Conservation (phyloP, 2,329 filamentous ascomycete species). For the Chaetomiaceae sp. region DNA sequence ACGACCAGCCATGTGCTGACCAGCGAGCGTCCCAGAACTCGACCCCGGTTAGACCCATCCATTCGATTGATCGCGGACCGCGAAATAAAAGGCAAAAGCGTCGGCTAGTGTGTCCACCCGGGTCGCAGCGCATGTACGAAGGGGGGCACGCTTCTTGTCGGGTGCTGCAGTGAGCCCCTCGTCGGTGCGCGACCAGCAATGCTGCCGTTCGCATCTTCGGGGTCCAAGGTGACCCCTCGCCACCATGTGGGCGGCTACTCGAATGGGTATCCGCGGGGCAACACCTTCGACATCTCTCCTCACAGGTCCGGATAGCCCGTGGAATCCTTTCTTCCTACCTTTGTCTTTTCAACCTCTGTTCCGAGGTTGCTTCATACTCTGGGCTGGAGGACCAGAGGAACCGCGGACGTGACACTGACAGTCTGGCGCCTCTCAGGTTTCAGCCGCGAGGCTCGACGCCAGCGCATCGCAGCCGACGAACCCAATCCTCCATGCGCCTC, state of each 20-base stretch:
- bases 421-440: conserved; percentile 51
- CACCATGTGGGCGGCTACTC: conserved; percentile 69
- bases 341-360: no score
- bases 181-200: conserved; percentile 37
- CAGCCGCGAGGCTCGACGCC: conserved; percentile 72
- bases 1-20: conserved; percentile 23
- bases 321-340: not conserved
- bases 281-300: conserved; percentile 80
- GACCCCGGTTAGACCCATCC: not conserved
- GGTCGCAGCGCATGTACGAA: conserved; percentile 12
- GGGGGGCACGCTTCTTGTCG: conserved; percentile 14
- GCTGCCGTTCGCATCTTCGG: conserved; percentile 53
- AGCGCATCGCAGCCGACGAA: conserved; percentile 65
- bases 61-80: not conserved
- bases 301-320: conserved; percentile 62
- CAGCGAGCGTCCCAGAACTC: conserved; percentile 5
- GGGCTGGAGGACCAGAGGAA: no score
- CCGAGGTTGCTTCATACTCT: no score
- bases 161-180: conserved; percentile 15
- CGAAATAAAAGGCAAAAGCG: not conserved
- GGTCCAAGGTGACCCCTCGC: conserved; percentile 73
- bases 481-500: conserved; percentile 65
- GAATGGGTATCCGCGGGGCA: conserved; percentile 74
- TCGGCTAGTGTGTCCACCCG: not conserved
- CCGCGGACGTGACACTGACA: conserved; percentile 15